These are phyloP conservation scores for Aethionema arabicum DNA, from an alignment of 345 rosid species.

Conservation along the genomic window DNA sequence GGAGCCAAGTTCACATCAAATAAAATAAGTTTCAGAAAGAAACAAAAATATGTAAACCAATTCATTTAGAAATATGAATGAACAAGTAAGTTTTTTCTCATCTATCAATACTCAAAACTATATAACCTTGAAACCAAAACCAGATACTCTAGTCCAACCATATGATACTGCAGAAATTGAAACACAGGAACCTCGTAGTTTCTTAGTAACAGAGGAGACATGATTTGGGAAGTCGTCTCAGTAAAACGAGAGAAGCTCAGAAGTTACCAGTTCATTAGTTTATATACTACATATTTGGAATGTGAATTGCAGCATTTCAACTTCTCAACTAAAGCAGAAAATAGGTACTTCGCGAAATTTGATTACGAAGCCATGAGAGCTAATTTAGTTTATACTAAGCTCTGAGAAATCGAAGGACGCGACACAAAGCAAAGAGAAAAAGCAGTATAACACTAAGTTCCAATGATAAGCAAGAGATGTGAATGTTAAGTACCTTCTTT, in stretches of 20 bases:
- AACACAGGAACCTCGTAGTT: conserved; percentile 2
- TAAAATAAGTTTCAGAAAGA: not conserved
- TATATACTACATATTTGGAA: not conserved
- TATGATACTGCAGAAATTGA: not conserved
- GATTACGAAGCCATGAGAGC: not conserved
- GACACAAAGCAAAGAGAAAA: not conserved
- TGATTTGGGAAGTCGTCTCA: not conserved
- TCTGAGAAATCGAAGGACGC: conserved; percentile 2
- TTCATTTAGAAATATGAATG: not conserved
- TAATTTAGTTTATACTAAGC: not conserved
- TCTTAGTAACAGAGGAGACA: not conserved
- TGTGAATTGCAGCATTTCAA: no score
- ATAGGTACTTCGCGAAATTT: not conserved
- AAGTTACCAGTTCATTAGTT: conserved; percentile 6
- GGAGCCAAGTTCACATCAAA: not conserved
- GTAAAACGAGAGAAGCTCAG: not conserved
- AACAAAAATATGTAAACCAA: no score
- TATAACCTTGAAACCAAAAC: not conserved
- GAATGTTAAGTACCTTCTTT: conserved; percentile 56
- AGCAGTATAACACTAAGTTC: not conserved
- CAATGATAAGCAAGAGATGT: not conserved
- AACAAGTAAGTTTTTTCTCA: not conserved
- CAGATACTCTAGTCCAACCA: not conserved
- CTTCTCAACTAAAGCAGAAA: no score
- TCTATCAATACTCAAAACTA: not conserved